Percentiles rank a stretch among this genome's conserved stretches.
Evolutionary conservation across 148 eudicot species (phyloP).

Genomic region (Suaeda aralocaspica): DNA sequence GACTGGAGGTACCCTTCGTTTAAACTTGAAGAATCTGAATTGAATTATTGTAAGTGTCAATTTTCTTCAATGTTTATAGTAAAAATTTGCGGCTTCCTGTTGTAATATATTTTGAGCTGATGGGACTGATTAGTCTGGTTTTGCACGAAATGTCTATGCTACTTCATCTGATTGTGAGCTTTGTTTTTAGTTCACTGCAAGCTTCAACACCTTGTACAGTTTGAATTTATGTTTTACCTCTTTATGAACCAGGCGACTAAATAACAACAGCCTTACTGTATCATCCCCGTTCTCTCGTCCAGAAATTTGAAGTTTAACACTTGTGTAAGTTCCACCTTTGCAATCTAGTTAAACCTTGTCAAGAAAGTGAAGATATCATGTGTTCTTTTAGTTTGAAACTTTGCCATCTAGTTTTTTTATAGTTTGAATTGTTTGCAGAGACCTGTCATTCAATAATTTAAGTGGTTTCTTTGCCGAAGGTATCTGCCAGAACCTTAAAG

Average conservation of each 20-base stretch:
- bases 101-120: neutral
- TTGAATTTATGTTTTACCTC: neutral
- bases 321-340: constrained; percentile 55
- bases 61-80: neutral
- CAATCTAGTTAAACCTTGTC: neutral
- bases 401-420: neutral
- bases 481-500: constrained; percentile 77
- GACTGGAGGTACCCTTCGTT: constrained; percentile 62
- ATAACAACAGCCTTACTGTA: constrained; percentile 87
- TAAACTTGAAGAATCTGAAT: constrained; percentile 55
- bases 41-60: constrained; percentile 71
- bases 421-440: constrained; percentile 38
- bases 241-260: constrained; percentile 67
- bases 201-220: neutral
- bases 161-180: neutral
- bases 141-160: neutral
- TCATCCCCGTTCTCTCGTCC: constrained; percentile 54
- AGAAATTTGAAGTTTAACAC: constrained; percentile 54
- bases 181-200: neutral
- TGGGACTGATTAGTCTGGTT: neutral
- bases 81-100: constrained; percentile 5
- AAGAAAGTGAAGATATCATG: neutral
- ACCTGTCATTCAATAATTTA: constrained; percentile 82
- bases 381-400: neutral
- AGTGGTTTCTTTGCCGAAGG: constrained; percentile 75